phyloP scores from a whole-genome alignment of 768 basidiomycete species.

The Pleurotus salmoneostramineus region DNA sequence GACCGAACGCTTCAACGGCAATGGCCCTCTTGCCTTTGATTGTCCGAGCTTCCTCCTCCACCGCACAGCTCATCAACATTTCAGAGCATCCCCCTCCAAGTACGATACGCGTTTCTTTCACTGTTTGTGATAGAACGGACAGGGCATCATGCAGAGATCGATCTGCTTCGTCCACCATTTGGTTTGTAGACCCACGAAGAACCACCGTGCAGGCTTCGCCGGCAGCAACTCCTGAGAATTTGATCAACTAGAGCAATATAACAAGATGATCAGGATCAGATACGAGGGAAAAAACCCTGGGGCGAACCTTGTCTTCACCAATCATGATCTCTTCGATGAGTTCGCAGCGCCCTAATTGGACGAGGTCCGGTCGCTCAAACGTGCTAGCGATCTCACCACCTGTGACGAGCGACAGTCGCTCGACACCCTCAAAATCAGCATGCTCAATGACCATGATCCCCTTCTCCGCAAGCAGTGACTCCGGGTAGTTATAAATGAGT shows the following conservation, averaged over 20 bases:
- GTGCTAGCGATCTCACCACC: constrained; percentile 97
- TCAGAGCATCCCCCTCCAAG: constrained; percentile 97
- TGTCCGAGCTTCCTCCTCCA: constrained; percentile 82
- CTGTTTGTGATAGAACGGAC: constrained; percentile 95
- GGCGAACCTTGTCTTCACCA: constrained; percentile 91
- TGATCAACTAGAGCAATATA: constrained; percentile 69
- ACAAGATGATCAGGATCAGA: neutral
- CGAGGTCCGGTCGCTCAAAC: constrained; percentile 88
- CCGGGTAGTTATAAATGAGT: constrained; percentile 99
- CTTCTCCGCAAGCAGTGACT: constrained; percentile 89
- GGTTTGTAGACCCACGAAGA: constrained; percentile 92
- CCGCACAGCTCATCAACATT: constrained; percentile 95
- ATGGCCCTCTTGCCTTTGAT: constrained; percentile 95
- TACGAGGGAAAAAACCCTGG: neutral
- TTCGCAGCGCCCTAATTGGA: constrained; percentile 91
- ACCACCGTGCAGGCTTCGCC: constrained; percentile 98
- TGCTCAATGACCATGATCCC: constrained; percentile 98
- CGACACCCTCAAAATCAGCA: constrained; percentile 98
- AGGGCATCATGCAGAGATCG: constrained; percentile 97
- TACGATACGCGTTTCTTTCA: constrained; percentile 92
- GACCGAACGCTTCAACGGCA: constrained; percentile 87
- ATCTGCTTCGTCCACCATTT: constrained; percentile 99
- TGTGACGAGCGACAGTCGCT: constrained; percentile 91
- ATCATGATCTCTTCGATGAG: constrained; percentile 99
- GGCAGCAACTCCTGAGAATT: constrained; percentile 98